phyloP scores from a whole-genome alignment of 1,139 yeast species.

The Pichia sp. region DNA sequence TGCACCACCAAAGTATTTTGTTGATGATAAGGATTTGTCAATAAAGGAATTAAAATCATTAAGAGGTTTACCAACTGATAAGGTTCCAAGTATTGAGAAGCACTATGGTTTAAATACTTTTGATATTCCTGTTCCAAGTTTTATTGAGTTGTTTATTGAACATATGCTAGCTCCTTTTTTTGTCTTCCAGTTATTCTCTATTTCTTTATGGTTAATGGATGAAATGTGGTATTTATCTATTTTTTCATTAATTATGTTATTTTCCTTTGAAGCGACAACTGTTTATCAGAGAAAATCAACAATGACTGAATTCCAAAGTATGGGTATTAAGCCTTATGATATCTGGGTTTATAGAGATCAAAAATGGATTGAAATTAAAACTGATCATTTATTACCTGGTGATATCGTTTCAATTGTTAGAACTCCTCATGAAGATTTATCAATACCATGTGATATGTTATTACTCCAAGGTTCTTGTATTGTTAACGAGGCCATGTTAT shows the following conservation, averaged over 20 bases:
- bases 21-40: conserved; percentile 58
- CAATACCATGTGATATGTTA: conserved; percentile 92
- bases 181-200: conserved; percentile 93
- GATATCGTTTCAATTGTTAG: conserved; percentile 86
- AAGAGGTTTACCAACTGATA: conserved; percentile 45
- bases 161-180: conserved; percentile 99
- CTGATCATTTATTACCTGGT: conserved; percentile 82
- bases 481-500: conserved; percentile 55
- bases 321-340: conserved; percentile 92
- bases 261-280: conserved; percentile 89
- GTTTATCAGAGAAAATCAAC: conserved; percentile 94
- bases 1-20: conserved; percentile 69
- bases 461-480: conserved; percentile 88
- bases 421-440: conserved; percentile 77
- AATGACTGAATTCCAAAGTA: conserved; percentile 89
- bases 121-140: conserved; percentile 93
- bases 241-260: conserved; percentile 86
- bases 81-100: conserved; percentile 46
- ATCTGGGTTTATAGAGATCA: conserved; percentile 66
- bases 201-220: conserved; percentile 93
- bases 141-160: conserved; percentile 84
- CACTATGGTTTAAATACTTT: conserved; percentile 80
- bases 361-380: conserved; percentile 64
- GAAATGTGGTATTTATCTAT: conserved; percentile 95
- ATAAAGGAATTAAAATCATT: conserved; percentile 54